Conservation (phyloP, 2,329 filamentous ascomycete species). For the Microascus cirrosus region DNA sequence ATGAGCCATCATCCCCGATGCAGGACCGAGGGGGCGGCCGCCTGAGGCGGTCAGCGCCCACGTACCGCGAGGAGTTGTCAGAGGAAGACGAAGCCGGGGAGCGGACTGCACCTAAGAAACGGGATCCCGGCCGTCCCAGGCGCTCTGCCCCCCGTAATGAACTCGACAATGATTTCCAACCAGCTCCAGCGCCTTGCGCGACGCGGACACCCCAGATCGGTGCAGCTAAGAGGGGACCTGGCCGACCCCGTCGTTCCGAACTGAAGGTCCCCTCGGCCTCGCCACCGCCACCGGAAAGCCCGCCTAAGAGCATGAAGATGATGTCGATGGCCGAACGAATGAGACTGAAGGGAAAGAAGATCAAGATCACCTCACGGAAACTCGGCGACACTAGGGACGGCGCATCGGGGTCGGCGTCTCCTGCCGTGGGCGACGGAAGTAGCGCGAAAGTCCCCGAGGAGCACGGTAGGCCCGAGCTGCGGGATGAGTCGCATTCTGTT, state of each 20-base stretch:
- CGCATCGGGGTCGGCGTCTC: background rate
- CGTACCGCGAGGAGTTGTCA: background rate
- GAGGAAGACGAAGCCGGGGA: background rate
- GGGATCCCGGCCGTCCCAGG: slow-evolving; percentile 12
- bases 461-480: background rate
- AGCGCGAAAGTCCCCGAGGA: background rate
- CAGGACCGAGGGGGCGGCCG: slow-evolving; percentile 1
- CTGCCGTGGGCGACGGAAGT: background rate
- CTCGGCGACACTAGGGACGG: background rate
- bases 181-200: background rate
- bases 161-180: background rate
- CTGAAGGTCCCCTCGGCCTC: background rate
- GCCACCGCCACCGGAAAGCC: background rate
- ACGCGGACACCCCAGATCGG: background rate
- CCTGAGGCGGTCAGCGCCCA: slow-evolving; percentile 7
- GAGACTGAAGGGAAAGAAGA: slow-evolving; percentile 38
- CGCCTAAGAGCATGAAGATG: slow-evolving; percentile 4
- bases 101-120: background rate
- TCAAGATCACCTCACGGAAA: slow-evolving; percentile 34
- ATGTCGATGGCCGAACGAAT: slow-evolving; percentile 49
- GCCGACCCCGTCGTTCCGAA: slow-evolving; percentile 2
- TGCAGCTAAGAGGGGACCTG: background rate
- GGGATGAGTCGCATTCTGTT: background rate
- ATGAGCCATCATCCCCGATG: background rate
- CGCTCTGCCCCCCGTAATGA: slow-evolving; percentile 5